phyloP scores from a whole-genome alignment of 192 early-diverging fungal species.

The Coemansia javaensis region DNA sequence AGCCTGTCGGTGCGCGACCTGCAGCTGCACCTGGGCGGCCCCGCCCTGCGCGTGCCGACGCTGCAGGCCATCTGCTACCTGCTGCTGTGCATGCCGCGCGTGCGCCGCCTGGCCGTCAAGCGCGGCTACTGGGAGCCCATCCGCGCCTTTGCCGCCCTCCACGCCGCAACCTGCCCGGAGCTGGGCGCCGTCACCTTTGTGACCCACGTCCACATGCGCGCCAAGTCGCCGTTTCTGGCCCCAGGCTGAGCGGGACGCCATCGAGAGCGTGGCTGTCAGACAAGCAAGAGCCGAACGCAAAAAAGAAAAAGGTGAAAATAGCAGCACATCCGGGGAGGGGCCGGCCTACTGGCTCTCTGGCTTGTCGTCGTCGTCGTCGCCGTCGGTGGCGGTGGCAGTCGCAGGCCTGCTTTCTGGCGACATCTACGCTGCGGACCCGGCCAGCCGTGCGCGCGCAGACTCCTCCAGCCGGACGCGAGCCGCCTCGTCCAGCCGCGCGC shows the following conservation, averaged over 20 bases:
- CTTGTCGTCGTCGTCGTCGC: no score
- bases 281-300: neutral
- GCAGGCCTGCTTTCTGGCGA: no score
- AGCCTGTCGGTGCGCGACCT: conserved; percentile 15
- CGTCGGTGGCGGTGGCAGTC: no score
- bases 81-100: conserved; percentile 17
- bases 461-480: no score
- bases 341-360: no score
- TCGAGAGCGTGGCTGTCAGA: neutral
- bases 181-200: conserved; percentile 11
- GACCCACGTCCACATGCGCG: conserved; percentile 17
- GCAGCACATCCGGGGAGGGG: no score
- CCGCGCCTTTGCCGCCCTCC: neutral
- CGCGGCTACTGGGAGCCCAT: conserved; percentile 13
- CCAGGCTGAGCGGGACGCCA: neutral
- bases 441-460: no score
- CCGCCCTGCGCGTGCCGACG: conserved; percentile 4
- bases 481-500: no score
- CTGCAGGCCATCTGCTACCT: conserved; percentile 33
- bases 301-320: neutral
- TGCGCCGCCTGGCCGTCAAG: conserved; percentile 16
- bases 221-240: neutral
- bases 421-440: no score
- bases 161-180: neutral
- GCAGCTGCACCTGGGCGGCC: conserved; percentile 18